Evolutionary conservation across 768 basidiomycete species (phyloP), one percentile per base, ranked within the genome.

Genomic region (Trametes meyenii): DNA sequence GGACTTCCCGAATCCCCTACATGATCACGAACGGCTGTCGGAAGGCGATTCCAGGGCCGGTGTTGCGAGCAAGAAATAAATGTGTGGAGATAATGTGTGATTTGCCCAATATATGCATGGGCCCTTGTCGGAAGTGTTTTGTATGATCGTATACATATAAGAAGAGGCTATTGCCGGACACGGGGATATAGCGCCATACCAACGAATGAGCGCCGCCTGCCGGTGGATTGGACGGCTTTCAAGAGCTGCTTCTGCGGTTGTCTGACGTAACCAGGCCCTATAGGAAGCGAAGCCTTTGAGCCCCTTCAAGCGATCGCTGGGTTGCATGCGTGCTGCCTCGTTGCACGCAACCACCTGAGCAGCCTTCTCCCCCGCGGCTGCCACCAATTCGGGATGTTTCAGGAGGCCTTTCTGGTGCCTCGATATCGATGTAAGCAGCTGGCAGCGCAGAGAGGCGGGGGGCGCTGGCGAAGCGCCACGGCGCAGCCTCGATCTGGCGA

Each of bases 211-310:
- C 36, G 39, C 36, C 14, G 38, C 19, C 33, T 55, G 54, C 54
- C 54, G 54, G 43, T 36, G 54, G 13, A 38, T 21, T 52, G 51
- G 51, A 4, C 48, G 48, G 11, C 38, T 39, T 14, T 19, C 23
- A 43, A 33, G 45, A 35, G 43, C 45, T 55, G 54, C 54, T 44
- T 45, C 29, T 35, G 33, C n/a, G n/a, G n/a, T n/a, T n/a, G 23
- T 19, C 49, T 58, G 49, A 51, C 40, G 57, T 51, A 58, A 44
- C 40, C 24, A 50, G 29, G 29, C 29, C 29, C n/a, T n/a, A 57
- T 39, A 55, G 45, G 54, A 43, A 17, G 54, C 54, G 33, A 55
- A 55, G 48, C 12, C 48, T 33, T 24, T 21, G 56, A 58, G 56
- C 55, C 23, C n/a, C n/a, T n/a, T n/a, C n/a, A n/a, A n/a, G n/a